These are phyloP conservation scores for Fagus crenata DNA, from an alignment of 306 rosid genomes.

Conservation along the genomic window DNA sequence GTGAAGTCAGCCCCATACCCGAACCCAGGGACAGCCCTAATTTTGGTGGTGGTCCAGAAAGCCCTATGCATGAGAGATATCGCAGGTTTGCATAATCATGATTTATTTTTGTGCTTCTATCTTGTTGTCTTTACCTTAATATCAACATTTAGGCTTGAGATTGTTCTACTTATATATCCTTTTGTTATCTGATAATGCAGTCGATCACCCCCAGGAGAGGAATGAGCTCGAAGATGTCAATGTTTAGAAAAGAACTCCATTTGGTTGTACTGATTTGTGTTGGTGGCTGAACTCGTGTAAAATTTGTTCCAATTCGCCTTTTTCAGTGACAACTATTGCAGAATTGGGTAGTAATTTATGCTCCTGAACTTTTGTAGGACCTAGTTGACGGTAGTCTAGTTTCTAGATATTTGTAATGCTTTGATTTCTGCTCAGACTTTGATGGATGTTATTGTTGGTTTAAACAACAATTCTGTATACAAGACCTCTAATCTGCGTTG, in stretches of 20 bases:
- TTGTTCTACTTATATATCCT: not conserved
- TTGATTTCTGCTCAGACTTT: not conserved
- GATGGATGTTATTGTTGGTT: not conserved
- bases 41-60: conserved; percentile 76
- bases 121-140: not conserved
- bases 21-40: conserved; percentile 73
- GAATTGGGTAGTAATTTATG: conserved; percentile 2
- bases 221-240: conserved; percentile 43
- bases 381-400: conserved; percentile 6
- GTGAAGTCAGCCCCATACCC: conserved; percentile 51
- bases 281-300: conserved; percentile 29
- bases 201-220: conserved; percentile 78
- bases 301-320: conserved; percentile 23
- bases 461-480: conserved; percentile 5
- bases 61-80: conserved; percentile 74
- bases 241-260: conserved; percentile 14
- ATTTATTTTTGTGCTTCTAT: not conserved
- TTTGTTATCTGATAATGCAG: conserved; percentile 40
- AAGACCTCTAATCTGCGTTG: conserved; percentile 1
- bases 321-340: not conserved
- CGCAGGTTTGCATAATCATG: conserved; percentile 53
- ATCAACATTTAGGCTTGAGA: not conserved
- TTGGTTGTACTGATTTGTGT: conserved; percentile 18
- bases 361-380: conserved; percentile 13
- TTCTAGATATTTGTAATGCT: not conserved